Conservation (phyloP, 495 filamentous ascomycete species). For the Xylaria cubensis region DNA sequence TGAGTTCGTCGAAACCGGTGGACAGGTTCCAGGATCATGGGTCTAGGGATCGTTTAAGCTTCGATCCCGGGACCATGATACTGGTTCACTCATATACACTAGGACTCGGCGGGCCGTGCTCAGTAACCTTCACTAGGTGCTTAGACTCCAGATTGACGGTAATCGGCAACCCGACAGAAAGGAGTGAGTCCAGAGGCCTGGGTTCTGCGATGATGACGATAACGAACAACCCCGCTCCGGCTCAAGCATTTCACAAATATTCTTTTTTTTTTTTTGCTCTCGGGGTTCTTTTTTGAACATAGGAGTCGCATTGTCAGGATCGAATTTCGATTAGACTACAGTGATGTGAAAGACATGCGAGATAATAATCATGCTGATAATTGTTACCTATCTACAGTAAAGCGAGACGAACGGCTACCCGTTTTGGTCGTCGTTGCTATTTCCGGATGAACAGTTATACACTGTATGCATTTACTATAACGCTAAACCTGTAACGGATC, state of each 20-base stretch:
- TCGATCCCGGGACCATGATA: slow-evolving; percentile 21
- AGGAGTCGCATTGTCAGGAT: not conserved
- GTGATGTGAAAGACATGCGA: not conserved
- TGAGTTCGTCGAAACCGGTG: slow-evolving; percentile 2
- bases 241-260: not conserved
- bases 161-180: not conserved
- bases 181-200: slow-evolving; percentile 1
- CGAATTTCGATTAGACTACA: not conserved
- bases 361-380: not conserved
- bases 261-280: not conserved
- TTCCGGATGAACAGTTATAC: not conserved
- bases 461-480: not conserved
- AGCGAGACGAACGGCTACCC: slow-evolving; percentile 2
- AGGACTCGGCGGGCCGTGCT: not conserved
- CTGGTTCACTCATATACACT: slow-evolving; percentile 15
- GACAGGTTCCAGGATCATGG: slow-evolving; percentile 19
- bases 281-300: not conserved
- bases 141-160: slow-evolving; percentile 18
- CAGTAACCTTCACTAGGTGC: slow-evolving; percentile 6
- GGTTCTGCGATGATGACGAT: not conserved
- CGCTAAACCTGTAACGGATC: not conserved
- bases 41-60: not conserved
- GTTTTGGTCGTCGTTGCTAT: slow-evolving; percentile 2
- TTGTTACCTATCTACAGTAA: slow-evolving; percentile 4
- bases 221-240: not conserved